A percentile compares a stretch with the other conserved stretches of the same genome.
These are phyloP conservation scores for Capsicum chinense DNA, from an alignment of 257 asterid genomes.

Conservation along the genomic window DNA sequence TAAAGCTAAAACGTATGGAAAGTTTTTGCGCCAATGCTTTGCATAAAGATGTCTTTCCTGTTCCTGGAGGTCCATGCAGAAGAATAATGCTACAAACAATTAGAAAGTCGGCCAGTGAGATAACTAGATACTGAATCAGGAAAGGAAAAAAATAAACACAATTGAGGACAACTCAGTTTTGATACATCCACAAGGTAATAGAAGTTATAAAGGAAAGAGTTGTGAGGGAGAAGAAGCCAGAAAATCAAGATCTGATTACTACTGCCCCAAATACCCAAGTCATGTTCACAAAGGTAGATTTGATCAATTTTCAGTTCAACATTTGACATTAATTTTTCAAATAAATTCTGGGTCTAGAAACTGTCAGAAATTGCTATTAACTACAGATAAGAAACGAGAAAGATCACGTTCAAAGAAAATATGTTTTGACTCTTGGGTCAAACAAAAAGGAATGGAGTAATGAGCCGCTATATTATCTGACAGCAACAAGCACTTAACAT, in stretches of 20 bases:
- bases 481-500: conserved; percentile 6
- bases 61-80: conserved; percentile 99
- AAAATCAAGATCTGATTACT: conserved; percentile 2
- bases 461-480: background rate
- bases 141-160: background rate
- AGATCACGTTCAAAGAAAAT: conserved; percentile 18
- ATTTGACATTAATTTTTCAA: background rate
- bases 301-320: conserved; percentile 8
- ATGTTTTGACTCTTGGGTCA: background rate
- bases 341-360: background rate
- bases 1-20: conserved; percentile 81
- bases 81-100: conserved; percentile 78
- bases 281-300: conserved; percentile 3
- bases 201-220: background rate
- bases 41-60: conserved; percentile 98
- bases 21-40: conserved; percentile 97
- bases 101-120: conserved; percentile 35
- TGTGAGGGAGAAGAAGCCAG: conserved; percentile 2
- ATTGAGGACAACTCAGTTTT: background rate
- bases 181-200: background rate
- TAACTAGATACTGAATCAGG: conserved; percentile 22
- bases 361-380: conserved; percentile 3
- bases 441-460: too few relatives aligned
- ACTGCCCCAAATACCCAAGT: background rate
- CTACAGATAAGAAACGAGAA: background rate